These are phyloP conservation scores for Ceratocystis huliohia DNA, from an alignment of 2,329 filamentous ascomycete genomes.

Conservation along the genomic window DNA sequence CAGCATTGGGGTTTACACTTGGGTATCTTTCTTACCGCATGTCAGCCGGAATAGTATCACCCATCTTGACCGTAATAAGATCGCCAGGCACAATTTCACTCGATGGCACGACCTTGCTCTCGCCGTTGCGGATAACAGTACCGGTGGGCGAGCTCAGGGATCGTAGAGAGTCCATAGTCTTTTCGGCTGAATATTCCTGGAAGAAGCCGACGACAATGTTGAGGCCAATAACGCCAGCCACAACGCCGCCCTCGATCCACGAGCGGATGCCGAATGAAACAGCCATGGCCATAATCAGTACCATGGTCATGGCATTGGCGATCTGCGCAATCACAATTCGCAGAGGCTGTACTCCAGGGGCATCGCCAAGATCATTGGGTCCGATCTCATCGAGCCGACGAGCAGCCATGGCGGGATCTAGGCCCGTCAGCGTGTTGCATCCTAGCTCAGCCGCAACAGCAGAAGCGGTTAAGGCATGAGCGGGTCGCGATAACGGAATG, in stretches of 20 bases:
- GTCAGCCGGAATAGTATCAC: constrained; percentile 46
- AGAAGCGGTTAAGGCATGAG: constrained; percentile 41
- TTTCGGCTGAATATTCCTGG: constrained; percentile 33
- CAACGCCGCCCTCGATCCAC: constrained; percentile 40
- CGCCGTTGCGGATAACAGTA: constrained; percentile 30
- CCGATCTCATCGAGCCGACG: constrained; percentile 41
- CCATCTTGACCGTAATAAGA: constrained; percentile 37
- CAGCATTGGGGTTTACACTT: not conserved
- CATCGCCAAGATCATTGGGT: constrained; percentile 42
- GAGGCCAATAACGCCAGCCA: constrained; percentile 39
- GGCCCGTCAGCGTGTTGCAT: constrained; percentile 41
- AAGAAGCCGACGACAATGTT: constrained; percentile 40
- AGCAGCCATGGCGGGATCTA: constrained; percentile 39
- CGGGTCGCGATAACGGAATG: constrained; percentile 38
- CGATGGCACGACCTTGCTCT: constrained; percentile 27
- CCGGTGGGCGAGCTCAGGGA: constrained; percentile 30
- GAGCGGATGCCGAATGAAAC: constrained; percentile 38
- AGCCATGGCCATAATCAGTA: constrained; percentile 48
- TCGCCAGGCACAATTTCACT: constrained; percentile 43
- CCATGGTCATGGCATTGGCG: constrained; percentile 48
- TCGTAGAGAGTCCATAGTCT: constrained; percentile 32
- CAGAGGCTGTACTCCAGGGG: constrained; percentile 38
- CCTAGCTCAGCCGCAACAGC: constrained; percentile 41
- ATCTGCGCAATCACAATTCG: constrained; percentile 47
- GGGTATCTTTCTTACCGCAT: constrained; percentile 28